These are phyloP conservation scores for Senna tora DNA, from an alignment of 306 rosid genomes.

Conservation along the genomic window DNA sequence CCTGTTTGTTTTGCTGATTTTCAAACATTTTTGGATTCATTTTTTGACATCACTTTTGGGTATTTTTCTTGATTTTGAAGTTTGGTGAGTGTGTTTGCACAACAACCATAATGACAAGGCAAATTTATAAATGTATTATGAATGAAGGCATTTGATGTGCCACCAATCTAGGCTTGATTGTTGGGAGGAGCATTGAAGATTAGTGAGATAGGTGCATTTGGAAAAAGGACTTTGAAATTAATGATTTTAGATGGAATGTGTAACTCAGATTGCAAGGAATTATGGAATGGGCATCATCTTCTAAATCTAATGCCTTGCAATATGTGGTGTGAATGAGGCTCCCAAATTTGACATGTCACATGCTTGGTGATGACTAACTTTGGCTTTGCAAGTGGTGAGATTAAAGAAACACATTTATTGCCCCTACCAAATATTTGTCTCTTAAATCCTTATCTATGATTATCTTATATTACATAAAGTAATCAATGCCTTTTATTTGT, in stretches of 20 bases:
- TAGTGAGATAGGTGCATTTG: neutral
- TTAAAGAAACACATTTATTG: neutral
- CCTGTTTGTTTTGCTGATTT: slow-evolving; percentile 19
- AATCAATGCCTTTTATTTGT: slow-evolving; percentile 27
- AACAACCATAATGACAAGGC: neutral
- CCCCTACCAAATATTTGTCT: slow-evolving; percentile 34
- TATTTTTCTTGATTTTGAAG: slow-evolving; percentile 26
- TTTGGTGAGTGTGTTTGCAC: slow-evolving; percentile 15
- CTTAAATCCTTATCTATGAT: slow-evolving; percentile 32
- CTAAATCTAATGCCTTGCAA: neutral
- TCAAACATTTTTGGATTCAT: neutral
- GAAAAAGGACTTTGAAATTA: neutral
- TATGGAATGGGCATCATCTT: neutral
- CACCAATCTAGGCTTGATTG: slow-evolving; percentile 39
- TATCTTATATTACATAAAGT: neutral
- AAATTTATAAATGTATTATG: neutral
- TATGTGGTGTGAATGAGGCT: slow-evolving; percentile 17
- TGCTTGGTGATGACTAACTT: slow-evolving; percentile 36
- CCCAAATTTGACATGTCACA: slow-evolving; percentile 37
- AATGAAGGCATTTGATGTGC: neutral
- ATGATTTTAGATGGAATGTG: neutral
- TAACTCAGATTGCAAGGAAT: neutral
- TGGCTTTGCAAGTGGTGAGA: slow-evolving; percentile 2
- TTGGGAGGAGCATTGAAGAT: slow-evolving; percentile 10
- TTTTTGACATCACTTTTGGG: slow-evolving; percentile 33